Conservation (phyloP, 2,329 filamentous ascomycete species). For the Plectosphaerella cucumerina region DNA sequence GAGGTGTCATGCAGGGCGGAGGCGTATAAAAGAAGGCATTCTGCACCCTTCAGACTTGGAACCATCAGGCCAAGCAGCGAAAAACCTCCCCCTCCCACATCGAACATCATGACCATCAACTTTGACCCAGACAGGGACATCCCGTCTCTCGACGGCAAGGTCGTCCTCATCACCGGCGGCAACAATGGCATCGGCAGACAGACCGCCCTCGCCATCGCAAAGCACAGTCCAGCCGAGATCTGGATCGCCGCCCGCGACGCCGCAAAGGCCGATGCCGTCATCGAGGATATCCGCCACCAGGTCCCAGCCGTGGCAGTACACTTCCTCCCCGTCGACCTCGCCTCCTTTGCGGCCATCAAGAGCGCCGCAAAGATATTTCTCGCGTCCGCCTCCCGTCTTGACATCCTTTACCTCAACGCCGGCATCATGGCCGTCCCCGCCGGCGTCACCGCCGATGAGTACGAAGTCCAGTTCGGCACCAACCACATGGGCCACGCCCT, state of each 20-base stretch:
- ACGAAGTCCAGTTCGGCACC: slow-evolving; percentile 24
- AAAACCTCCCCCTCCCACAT: too few relatives aligned
- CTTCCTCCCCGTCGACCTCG: slow-evolving; percentile 8
- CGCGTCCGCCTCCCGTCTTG: slow-evolving; percentile 16
- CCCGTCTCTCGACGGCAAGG: slow-evolving; percentile 26
- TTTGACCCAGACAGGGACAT: slow-evolving; percentile 19
- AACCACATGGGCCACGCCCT: slow-evolving; percentile 24
- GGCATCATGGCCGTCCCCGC: slow-evolving; percentile 20
- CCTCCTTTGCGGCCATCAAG: slow-evolving; percentile 11
- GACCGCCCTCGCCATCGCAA: slow-evolving; percentile 30
- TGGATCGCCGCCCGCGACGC: slow-evolving; percentile 12
- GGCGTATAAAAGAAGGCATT: too few relatives aligned
- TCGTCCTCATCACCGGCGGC: slow-evolving; percentile 32
- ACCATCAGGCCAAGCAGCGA: too few relatives aligned
- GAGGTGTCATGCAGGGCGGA: too few relatives aligned
- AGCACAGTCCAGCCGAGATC: slow-evolving; percentile 21
- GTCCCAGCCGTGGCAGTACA: slow-evolving; percentile 9
- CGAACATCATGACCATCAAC: too few relatives aligned
- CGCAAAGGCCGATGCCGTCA: slow-evolving; percentile 8
- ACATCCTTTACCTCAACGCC: slow-evolving; percentile 24
- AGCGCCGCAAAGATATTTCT: slow-evolving; percentile 9
- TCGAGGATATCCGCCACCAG: neutral
- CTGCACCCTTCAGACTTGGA: too few relatives aligned
- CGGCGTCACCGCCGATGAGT: slow-evolving; percentile 19
- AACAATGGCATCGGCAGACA: slow-evolving; percentile 36